phyloP scores from a whole-genome alignment of 768 basidiomycete species.

The Tulasnella sp. region DNA sequence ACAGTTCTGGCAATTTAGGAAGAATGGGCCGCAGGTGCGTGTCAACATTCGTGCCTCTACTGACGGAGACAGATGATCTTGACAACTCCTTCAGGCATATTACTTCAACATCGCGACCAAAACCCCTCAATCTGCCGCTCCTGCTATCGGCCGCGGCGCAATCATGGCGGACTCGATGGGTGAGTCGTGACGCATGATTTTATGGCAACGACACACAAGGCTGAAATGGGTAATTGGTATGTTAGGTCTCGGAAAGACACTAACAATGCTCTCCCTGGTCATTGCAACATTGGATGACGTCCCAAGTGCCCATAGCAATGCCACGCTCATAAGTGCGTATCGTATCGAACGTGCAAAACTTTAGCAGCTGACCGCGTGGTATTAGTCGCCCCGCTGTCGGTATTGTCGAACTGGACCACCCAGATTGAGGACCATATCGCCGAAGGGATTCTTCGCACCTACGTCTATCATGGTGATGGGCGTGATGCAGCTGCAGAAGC shows the following conservation, averaged over 20 bases:
- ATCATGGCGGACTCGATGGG: conserved; percentile 91
- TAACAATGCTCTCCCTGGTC: conserved; percentile 80
- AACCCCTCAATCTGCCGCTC: conserved; percentile 61
- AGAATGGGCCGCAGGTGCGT: conserved; percentile 50
- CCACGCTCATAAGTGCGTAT: conserved; percentile 74
- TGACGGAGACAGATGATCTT: background rate
- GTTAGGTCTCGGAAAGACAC: conserved; percentile 67
- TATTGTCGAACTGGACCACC: conserved; percentile 85
- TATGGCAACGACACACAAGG: background rate
- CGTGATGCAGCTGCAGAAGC: conserved; percentile 56
- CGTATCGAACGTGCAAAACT: background rate
- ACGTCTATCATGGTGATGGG: conserved; percentile 69
- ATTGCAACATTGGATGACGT: conserved; percentile 69
- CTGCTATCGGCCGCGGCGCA: conserved; percentile 75
- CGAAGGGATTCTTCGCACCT: conserved; percentile 49
- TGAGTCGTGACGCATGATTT: conserved; percentile 32
- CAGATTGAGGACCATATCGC: conserved; percentile 72
- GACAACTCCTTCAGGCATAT: background rate
- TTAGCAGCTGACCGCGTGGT: background rate
- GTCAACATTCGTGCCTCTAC: conserved; percentile 24
- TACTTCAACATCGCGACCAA: conserved; percentile 65
- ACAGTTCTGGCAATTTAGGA: conserved; percentile 82
- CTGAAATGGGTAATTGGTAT: conserved; percentile 31
- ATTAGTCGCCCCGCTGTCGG: conserved; percentile 73
- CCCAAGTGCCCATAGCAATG: conserved; percentile 52